phyloP scores from a whole-genome alignment of 139 green algal genomes.

The Trebouxia sp. region DNA sequence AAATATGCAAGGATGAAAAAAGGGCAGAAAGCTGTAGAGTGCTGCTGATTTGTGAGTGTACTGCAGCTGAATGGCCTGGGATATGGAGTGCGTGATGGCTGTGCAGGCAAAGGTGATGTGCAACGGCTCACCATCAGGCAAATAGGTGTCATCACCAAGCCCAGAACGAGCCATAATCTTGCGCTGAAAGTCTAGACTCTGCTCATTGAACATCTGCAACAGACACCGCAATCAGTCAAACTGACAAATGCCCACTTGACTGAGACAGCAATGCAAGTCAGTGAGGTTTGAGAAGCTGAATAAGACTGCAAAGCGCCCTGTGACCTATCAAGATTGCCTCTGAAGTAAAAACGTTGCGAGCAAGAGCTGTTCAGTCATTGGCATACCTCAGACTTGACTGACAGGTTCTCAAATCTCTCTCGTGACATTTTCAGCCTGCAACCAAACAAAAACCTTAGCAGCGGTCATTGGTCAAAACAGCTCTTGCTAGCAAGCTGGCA shows the following conservation, averaged over 20 bases:
- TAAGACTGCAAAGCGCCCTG: no score
- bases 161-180: constrained; percentile 87
- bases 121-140: constrained; percentile 69
- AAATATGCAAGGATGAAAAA: no score
- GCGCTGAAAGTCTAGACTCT: constrained; percentile 88
- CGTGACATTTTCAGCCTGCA: constrained; percentile 50
- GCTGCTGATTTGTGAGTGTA: no score
- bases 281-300: no score
- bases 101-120: neutral
- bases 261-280: neutral
- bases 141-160: constrained; percentile 90
- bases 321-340: no score
- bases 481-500: neutral
- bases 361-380: neutral
- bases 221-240: neutral
- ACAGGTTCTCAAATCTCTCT: constrained; percentile 44
- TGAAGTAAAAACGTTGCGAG: neutral
- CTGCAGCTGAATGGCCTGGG: no score
- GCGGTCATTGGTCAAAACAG: neutral
- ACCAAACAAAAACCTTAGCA: neutral
- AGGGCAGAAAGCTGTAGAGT: no score
- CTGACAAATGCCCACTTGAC: neutral
- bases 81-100: no score
- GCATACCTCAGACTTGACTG: constrained; percentile 5
- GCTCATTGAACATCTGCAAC: constrained; percentile 62